Evolutionary conservation across 495 filamentous ascomycete species (phyloP), one percentile per base, ranked within the genome.

Genomic region (Talaromyces liani): DNA sequence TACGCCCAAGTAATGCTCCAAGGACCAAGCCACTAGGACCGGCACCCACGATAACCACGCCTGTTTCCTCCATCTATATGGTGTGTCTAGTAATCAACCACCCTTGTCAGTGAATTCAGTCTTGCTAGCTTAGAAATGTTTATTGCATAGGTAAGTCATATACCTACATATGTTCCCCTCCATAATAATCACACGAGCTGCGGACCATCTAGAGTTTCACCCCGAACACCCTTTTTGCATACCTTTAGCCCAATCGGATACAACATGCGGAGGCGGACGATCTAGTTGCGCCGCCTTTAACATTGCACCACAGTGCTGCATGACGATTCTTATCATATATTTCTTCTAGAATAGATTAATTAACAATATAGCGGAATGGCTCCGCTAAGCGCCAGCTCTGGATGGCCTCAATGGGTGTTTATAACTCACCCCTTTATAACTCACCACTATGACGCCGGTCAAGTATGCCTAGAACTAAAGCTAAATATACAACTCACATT

Each of bases 1-100:
- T 65, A 53, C 66, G 67, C 6, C 69, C 74, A 25, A 80, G 63
- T 41, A 69, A 66, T 20, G 72, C 65, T 8, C 66, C 74, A 2
- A 78, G 63, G n/a, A 66, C 65, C 12, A 76, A 69, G 8, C 75
- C 75, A 39, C 70, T 63, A 16, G 75, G 75, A n/a, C 75, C 75
- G 36, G 69, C 73, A 18, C 75, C 75, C n/a, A 75, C 71, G 49
- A 78, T 76, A 39, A 72, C 56, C 45, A 77, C 74, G 16, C 67
- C 61, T 2, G 73, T 72, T 31, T 70, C 68, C 33, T 72, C 69
- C 66, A 69, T 70, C 34, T 39, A 6, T 14, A 12, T 39, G 34
- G 12, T 39, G 34, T 39, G 9, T 39, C 12, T 39, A 39, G 34
- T 39, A 39, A 39, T 39, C 34, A 39, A 39, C 12, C 9, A 39